These are phyloP conservation scores for Pseudonectria buxi DNA, from an alignment of 2,329 filamentous ascomycete genomes.

Conservation along the genomic window DNA sequence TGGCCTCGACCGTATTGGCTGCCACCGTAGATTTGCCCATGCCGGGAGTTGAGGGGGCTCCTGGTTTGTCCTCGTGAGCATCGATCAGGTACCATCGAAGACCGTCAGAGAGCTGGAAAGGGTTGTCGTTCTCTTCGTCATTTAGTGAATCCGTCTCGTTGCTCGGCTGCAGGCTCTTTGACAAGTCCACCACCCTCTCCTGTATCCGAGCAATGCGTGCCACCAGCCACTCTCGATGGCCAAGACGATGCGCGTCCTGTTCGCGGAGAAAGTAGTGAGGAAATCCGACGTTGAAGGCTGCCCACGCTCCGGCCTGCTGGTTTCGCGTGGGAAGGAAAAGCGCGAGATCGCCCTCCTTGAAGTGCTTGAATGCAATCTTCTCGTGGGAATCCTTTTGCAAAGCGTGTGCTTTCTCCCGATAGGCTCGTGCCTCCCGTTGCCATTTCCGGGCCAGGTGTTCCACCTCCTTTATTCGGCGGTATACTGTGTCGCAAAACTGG, in stretches of 20 bases:
- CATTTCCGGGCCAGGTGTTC: conserved; percentile 91
- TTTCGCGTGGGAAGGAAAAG: conserved; percentile 92
- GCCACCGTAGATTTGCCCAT: conserved; percentile 88
- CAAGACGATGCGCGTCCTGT: conserved; percentile 79
- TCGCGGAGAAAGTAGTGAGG: conserved; percentile 96
- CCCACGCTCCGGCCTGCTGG: conserved; percentile 91
- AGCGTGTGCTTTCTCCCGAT: conserved; percentile 78
- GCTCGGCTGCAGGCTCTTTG: conserved; percentile 58
- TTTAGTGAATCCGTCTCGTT: conserved; percentile 45
- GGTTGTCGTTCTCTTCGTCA: conserved; percentile 83
- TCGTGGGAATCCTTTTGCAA: conserved; percentile 82
- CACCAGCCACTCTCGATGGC: conserved; percentile 88
- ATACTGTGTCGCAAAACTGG: conserved; percentile 74
- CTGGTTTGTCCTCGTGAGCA: conserved; percentile 84
- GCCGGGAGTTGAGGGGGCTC: conserved; percentile 85
- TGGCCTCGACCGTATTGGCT: conserved; percentile 78
- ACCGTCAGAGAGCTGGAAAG: conserved; percentile 92
- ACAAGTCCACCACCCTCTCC: conserved; percentile 87
- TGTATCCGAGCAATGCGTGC: conserved; percentile 87
- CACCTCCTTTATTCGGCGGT: conserved; percentile 85
- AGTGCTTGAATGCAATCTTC: conserved; percentile 92
- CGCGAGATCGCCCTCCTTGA: conserved; percentile 93
- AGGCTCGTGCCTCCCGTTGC: conserved; percentile 79
- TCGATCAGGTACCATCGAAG: conserved; percentile 95
- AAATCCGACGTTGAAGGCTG: conserved; percentile 95